A percentile compares a stretch with the other conserved stretches of the same genome.
Evolutionary conservation across 208 protist genomes (phyloP).

Genomic region (Tritrichomonas musculus): DNA sequence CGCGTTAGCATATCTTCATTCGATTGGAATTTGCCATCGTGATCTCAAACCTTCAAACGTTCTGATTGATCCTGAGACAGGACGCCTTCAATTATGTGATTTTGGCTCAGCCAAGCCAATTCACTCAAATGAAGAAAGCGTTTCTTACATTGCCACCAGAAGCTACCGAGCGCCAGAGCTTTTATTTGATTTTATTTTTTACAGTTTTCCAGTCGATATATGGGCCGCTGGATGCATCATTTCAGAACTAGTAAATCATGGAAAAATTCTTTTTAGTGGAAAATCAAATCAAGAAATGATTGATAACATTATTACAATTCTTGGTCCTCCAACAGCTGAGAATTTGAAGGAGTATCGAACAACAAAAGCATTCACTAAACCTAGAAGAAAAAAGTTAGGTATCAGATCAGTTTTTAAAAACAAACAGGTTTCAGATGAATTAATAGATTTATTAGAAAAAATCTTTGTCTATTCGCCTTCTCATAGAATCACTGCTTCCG

Average conservation of each 20-base stretch:
- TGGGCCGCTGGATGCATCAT: slow-evolving; percentile 16
- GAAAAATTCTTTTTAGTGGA: neutral
- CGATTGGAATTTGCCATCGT: neutral
- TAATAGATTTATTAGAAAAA: neutral
- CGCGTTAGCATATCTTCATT: neutral
- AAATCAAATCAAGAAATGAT: neutral
- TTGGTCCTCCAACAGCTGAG: neutral
- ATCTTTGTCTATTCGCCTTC: slow-evolving; percentile 23
- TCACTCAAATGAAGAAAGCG: neutral
- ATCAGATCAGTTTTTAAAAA: neutral
- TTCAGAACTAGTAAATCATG: neutral
- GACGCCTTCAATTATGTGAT: neutral
- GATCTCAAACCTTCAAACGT: neutral
- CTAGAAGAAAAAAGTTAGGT: too few species aligned
- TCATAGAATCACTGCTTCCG: neutral
- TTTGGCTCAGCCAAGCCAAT: slow-evolving; percentile 23
- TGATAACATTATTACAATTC: neutral
- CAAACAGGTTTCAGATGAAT: too few species aligned
- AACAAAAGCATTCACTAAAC: neutral
- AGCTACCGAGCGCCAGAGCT: neutral
- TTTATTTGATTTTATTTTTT: neutral
- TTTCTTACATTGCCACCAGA: neutral
- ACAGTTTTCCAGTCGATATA: neutral
- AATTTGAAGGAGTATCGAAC: neutral
- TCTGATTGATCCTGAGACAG: neutral